Base-by-base conservation (phyloP, 805 yeast species). In the Monosporozyma aquatica region DNA sequence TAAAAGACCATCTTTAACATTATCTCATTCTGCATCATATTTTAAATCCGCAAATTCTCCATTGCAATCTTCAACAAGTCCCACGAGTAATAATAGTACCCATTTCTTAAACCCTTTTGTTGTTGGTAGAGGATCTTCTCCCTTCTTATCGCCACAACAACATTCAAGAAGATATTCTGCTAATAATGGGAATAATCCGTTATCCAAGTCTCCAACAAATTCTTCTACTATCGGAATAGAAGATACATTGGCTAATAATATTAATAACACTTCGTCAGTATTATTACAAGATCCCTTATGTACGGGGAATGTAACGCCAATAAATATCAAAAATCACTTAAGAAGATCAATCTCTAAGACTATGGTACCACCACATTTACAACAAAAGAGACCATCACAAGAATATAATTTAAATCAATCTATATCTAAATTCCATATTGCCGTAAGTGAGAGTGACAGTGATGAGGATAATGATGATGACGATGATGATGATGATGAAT, bases 1-100 rank as follows among this genome's bases (percentile, higher is more conserved):
- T 41, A 73, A 83, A 60, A 72, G 87, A 61, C 87, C 87, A 6
- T 71, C 76, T 1, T 59, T 72, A 10, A 56, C 72, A 1, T 68
- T 70, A 6, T 44, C 49, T 13, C 22, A 37, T 14, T 48, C 41
- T 5, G 21, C 47, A 21, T 38, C 51, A 26, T 28, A 30, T 35
- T 17, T 17, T 14, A 43, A 15, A 34, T 36, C 36, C 9, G 22
- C 42, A 3, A 35, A 28, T 13, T 33, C 43, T 6, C 33, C 39
- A 13, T 26, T 36, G 25, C 28, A 25, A 36, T 17, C 18, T 9
- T 15, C 20, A 24, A 9, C 20, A 17, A 24, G 23, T 10, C 14
- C 30, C 6, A 18, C 25, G 14, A 25, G n/a, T 22, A 29, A 37
- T 13, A 20, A 10, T 13, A 22, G 20, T 20, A 26, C 43, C 17